Evolutionary conservation across 129 eudicot genomes (phyloP), one percentile per base, ranked within the genome.

Genomic region (Daucus carota): DNA sequence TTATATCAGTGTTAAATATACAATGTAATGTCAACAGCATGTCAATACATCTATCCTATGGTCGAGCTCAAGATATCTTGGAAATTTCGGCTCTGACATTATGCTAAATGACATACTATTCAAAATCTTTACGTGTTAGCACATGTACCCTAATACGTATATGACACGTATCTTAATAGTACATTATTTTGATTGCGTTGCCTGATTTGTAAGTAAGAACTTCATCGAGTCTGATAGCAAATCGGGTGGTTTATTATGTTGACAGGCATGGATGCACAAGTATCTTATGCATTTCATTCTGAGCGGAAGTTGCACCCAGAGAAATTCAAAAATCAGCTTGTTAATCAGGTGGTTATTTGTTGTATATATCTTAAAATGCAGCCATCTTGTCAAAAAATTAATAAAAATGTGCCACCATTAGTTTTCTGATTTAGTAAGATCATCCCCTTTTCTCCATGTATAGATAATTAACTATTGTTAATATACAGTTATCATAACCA

Each of bases 231-330:
- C 65, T 24, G 65, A 57, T 57, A 31, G 15, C 40, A 29, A 62
- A 63, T 63, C 16, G 29, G 34, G 34, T 29, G 70, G 70, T 63
- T 8, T 26, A 13, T 57, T 48, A 22, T 45, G 10, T 74, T 70
- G 70, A 8, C 84, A 94, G 98, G 97, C 59, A 91, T 94, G 98
- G 98, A 94, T 87, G 93, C 97, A 69, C 98, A 94, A 85, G 98
- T 94, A 43, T 94, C 98, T 1, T 94, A 94, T 77, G 97, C 98
- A 69, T 94, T 94, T 83, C 98, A 94, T 74, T 82, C 93, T 47
- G 97, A 94, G 83, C 80, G 97, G 77, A 94, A 89, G 85, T 74
- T 91, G 75, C 85, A 91, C 81, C 98, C 97, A 13, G 98, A 94
- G 75, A 94, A 89, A 77, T 94, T 94, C 73, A 94, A 87, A 77